Percentiles rank a stretch among this genome's conserved stretches.
Conservation (phyloP, 1,139 yeast genomes). For the Geotrichum armillariae region DNA sequence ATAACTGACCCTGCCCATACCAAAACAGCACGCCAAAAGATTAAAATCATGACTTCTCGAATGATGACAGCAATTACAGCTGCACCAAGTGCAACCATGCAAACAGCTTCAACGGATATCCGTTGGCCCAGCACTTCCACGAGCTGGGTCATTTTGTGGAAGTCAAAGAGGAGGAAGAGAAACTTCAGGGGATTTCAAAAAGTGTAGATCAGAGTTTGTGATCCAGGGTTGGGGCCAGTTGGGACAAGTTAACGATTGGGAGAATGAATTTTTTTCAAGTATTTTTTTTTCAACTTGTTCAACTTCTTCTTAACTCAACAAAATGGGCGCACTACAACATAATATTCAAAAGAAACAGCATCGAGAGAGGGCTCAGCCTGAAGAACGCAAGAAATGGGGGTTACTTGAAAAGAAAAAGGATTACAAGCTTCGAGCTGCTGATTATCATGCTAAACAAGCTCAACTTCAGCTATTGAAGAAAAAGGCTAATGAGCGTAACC, state of each 20-base stretch:
- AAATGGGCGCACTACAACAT: slow-evolving; percentile 79
- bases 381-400: slow-evolving; percentile 71
- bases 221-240: no score
- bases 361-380: slow-evolving; percentile 86
- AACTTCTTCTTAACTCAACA: background rate
- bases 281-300: background rate
- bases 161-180: background rate
- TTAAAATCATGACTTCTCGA: slow-evolving; percentile 25
- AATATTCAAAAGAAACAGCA: slow-evolving; percentile 95
- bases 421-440: slow-evolving; percentile 83
- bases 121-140: slow-evolving; percentile 25
- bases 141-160: slow-evolving; percentile 12
- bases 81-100: slow-evolving; percentile 24
- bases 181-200: background rate
- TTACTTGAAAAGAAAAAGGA: slow-evolving; percentile 94
- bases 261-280: background rate
- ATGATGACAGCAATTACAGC: slow-evolving; percentile 26
- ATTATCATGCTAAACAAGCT: slow-evolving; percentile 85
- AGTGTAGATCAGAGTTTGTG: background rate
- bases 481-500: slow-evolving; percentile 75
- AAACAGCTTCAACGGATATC: slow-evolving; percentile 26
- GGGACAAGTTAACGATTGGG: no score
- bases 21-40: slow-evolving; percentile 28
- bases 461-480: slow-evolving; percentile 72
- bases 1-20: slow-evolving; percentile 26